phyloP scores from a whole-genome alignment of 257 asterid species.

The Coffea canephora region DNA sequence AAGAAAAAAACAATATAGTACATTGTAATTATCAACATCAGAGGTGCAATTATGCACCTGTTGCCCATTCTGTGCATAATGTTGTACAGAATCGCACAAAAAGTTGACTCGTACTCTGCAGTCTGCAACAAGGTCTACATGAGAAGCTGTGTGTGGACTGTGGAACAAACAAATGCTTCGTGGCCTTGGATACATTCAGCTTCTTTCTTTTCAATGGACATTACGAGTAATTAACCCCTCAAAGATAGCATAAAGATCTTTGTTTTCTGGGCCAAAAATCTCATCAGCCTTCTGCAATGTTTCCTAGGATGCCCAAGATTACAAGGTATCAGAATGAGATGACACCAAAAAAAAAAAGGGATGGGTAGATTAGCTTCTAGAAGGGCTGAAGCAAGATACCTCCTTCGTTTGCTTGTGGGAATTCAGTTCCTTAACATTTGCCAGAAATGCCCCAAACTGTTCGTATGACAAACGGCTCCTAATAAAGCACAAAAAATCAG shows the following conservation, averaged over 20 bases:
- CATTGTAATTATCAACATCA: not conserved
- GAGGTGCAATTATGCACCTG: slow-evolving; percentile 12
- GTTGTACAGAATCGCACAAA: not conserved
- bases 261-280: slow-evolving; percentile 85
- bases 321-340: slow-evolving; percentile 7
- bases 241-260: slow-evolving; percentile 73
- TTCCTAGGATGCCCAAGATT: slow-evolving; percentile 42
- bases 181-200: not conserved
- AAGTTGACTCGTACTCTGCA: not conserved
- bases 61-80: not conserved
- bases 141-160: not conserved
- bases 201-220: slow-evolving; percentile 40
- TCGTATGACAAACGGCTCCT: slow-evolving; percentile 84
- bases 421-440: slow-evolving; percentile 88
- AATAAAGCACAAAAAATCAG: slow-evolving; percentile 9
- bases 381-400: slow-evolving; percentile 33
- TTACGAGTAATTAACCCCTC: slow-evolving; percentile 80
- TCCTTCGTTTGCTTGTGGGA: slow-evolving; percentile 93
- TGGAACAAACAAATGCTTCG: slow-evolving; percentile 9
- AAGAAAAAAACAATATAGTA: not conserved
- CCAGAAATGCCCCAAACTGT: slow-evolving; percentile 88
- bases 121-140: not conserved
- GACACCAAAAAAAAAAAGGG: too few species aligned
- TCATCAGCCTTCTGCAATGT: slow-evolving; percentile 81
- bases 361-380: not conserved